Base-by-base conservation (phyloP, 352 stramenopile genomes). In the Thalassiosira livingstoniorum region DNA sequence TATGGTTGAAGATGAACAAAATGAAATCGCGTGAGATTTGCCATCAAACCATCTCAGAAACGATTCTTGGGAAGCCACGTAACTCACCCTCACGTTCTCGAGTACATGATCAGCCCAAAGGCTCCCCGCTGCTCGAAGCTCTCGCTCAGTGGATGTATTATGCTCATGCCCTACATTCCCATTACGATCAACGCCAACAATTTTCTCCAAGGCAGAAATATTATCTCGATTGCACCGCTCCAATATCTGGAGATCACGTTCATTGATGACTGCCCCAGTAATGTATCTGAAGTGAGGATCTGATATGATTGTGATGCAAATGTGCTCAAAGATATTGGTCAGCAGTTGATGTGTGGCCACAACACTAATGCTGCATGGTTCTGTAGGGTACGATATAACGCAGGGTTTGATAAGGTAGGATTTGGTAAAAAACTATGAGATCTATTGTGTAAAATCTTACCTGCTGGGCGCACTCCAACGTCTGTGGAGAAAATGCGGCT, bases 291-390 rank as follows among this genome's bases (percentile, higher is more conserved):
- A 93, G 21, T 80, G 54, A 11, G 84, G 65, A 77, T 94, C 81
- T 62, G 76, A 87, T 25, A 95, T 83, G 31, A 95, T 90, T 4
- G 87, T 80, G 13, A 92, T 69, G 55, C 71, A 78, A 34, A 69
- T 80, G 29, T 94, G 90, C 67, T 90, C 69, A 27, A 94, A 92
- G n/a, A 95, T 84, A 71, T 93, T 92, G n/a, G 91, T 95, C 27
- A 95, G 75, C 2, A 95, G 72, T 55, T 95, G 91, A 58, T 95
- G 91, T 11, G 91, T 94, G 18, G 89, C 91, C 27, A 74, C 91
- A 10, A 94, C 89, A 54, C 78, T 88, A 0, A 95, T 70, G 23
- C 82, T 92, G 62, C 91, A 93, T 29, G 91, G 91, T 68, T 95
- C 91, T 27, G n/a, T n/a, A n/a, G n/a, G n/a, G n/a, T n/a, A n/a